phyloP scores from a whole-genome alignment of 306 rosid species.

The Urtica urens region DNA sequence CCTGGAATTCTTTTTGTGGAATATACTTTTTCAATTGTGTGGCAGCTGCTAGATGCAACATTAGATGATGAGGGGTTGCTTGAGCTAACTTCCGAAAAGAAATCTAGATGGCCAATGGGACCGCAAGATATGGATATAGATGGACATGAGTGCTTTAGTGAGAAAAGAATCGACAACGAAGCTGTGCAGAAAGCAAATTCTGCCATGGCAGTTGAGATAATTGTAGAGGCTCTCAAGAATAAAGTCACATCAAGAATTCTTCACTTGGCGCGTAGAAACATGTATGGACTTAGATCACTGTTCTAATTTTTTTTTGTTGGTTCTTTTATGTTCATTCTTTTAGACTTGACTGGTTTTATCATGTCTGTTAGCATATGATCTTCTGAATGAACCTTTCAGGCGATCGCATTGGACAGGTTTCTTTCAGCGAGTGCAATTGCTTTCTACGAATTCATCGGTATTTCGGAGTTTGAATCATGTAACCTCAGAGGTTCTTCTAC shows the following conservation, averaged over 20 bases:
- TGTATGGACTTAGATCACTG: conserved; percentile 43
- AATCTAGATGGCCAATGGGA: conserved; percentile 48
- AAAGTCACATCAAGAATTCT: conserved; percentile 59
- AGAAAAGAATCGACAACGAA: conserved; percentile 38
- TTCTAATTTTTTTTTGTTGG: conserved; percentile 11
- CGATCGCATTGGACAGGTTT: conserved; percentile 64
- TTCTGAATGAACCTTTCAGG: conserved; percentile 36
- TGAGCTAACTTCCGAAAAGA: conserved; percentile 45
- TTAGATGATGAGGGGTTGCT: conserved; percentile 78
- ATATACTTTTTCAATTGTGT: conserved; percentile 62
- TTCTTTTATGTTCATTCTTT: conserved; percentile 9
- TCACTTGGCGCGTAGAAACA: conserved; percentile 54
- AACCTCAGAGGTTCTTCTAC: conserved; percentile 43
- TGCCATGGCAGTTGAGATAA: conserved; percentile 57
- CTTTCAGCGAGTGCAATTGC: conserved; percentile 44
- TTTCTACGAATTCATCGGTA: conserved; percentile 50
- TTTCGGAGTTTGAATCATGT: conserved; percentile 49
- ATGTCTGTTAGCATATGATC: not conserved
- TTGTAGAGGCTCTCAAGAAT: conserved; percentile 53
- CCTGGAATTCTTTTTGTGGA: conserved; percentile 72
- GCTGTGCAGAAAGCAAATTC: conserved; percentile 46
- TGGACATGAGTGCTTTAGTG: conserved; percentile 33
- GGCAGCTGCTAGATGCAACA: conserved; percentile 85
- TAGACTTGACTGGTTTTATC: not conserved
- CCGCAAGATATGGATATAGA: conserved; percentile 57